A percentile compares a stretch with the other conserved stretches of the same genome.
phyloP scores from a whole-genome alignment of 345 rosid species.

The Litchi chinensis region DNA sequence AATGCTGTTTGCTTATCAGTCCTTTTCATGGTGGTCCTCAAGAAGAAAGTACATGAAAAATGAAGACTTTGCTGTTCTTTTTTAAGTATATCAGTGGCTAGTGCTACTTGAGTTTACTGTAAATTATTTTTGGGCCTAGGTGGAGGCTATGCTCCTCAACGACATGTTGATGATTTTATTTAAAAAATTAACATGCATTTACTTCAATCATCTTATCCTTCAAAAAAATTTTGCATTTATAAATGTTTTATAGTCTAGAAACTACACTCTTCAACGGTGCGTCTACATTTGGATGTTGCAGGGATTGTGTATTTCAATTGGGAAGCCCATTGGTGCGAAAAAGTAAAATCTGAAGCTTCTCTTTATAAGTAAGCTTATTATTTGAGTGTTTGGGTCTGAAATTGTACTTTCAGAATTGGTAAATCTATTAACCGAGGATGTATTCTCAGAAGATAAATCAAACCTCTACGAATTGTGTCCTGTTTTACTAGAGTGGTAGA shows the following conservation, averaged over 20 bases:
- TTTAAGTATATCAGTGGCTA: background rate
- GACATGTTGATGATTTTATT: background rate
- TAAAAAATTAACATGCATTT: background rate
- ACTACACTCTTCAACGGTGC: conserved; percentile 47
- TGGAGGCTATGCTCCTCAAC: background rate
- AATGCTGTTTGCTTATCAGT: background rate
- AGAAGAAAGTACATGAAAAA: background rate
- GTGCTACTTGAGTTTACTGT: background rate
- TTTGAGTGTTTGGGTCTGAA: conserved; percentile 32
- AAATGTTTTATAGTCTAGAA: conserved; percentile 41
- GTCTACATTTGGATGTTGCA: conserved; percentile 74
- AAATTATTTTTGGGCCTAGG: background rate
- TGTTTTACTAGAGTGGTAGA: conserved; percentile 11
- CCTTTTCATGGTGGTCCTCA: background rate
- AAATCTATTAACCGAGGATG: conserved; percentile 8
- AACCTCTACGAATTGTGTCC: conserved; percentile 2
- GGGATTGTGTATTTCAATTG: conserved; percentile 52
- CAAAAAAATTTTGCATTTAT: conserved; percentile 1
- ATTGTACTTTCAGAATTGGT: conserved; percentile 12
- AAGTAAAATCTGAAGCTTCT: conserved; percentile 61
- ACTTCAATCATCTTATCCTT: conserved; percentile 7
- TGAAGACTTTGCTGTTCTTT: background rate
- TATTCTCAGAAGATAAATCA: background rate
- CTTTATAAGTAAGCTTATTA: conserved; percentile 50
- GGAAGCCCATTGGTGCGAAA: conserved; percentile 53